Evolutionary conservation across 192 early-diverging fungal genomes (phyloP), one percentile per base, ranked within the genome.

Genomic region (Mortierella antarctica): DNA sequence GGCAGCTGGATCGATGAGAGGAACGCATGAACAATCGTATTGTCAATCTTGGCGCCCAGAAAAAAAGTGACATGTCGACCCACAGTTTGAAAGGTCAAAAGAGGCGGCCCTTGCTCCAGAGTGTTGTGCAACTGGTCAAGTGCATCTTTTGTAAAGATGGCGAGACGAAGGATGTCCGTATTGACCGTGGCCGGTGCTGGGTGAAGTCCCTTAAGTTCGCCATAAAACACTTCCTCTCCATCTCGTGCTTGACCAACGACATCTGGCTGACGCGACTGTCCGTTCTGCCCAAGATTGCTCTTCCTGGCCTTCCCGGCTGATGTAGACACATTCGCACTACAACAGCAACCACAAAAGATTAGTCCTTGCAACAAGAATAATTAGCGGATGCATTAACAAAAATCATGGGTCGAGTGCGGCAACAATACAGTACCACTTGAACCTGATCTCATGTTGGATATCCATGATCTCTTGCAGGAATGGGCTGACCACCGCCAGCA

Each of bases 381-480:
- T 46, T 8, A 57, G n/a, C n/a, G 2, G 14, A 55, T 21, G 45
- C 18, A 18, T 62, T 21, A 54, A 70, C 18, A 46, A 18, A 40
- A 56, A 11, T 40, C 31, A 66, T 47, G 14, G 6, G n/a, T 8
- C 46, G 41, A 17, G 23, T 51, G 8, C 48, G 23, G 4, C n/a
- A n/a, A n/a, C 15, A 48, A 51, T 52, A 14, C 31, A 61, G 55
- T 64, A 66, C 72, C 57, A 67, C 17, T 57, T 54, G 17, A 74
- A 74, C 57, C 55, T 74, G 57, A 74, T 67, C 42, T 21, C 15
- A 13, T 74, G 72, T 41, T 74, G 72, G 10, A 74, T 4, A 17
- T 15, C 58, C 65, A 74, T 74, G 41, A 74, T 60, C 50, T 74
- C 58, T 15, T 67, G 47, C 56, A 74, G 23, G 64, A 74, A 55